These are phyloP conservation scores for Zygnema circumcarinatum DNA, from an alignment of 139 green algal species.

Conservation along the genomic window DNA sequence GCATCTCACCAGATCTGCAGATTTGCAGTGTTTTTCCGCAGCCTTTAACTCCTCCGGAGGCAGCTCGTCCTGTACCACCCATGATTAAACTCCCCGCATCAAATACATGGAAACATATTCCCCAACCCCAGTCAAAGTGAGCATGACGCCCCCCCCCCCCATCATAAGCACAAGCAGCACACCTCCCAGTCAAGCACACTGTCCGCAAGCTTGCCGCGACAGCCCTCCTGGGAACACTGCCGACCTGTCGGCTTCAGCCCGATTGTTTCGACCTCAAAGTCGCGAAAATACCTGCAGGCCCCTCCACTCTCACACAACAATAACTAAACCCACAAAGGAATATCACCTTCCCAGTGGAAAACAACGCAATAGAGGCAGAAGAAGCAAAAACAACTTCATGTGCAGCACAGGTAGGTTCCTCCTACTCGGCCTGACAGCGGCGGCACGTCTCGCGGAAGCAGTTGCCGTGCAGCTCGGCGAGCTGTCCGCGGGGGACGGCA, in stretches of 20 bases:
- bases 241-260: constrained; percentile 86
- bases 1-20: too few relatives aligned
- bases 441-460: constrained; percentile 93
- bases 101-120: too few relatives aligned
- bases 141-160: too few relatives aligned
- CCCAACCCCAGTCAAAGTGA: too few relatives aligned
- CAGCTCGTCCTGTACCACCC: too few relatives aligned
- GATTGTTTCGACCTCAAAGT: constrained; percentile 94
- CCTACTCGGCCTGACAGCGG: constrained; percentile 71
- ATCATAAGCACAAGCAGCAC: neutral
- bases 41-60: too few relatives aligned
- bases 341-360: constrained; percentile 18
- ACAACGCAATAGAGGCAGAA: constrained; percentile 36
- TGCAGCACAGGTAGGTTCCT: neutral
- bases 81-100: too few relatives aligned
- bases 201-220: constrained; percentile 20
- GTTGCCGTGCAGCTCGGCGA: constrained; percentile 97
- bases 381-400: neutral
- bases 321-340: too few relatives aligned
- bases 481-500: constrained; percentile 73
- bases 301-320: too few relatives aligned
- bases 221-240: constrained; percentile 64
- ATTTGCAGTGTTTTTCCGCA: too few relatives aligned
- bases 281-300: constrained; percentile 74
- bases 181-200: constrained; percentile 55